A percentile compares a stretch with the other conserved stretches of the same genome.
Evolutionary conservation across 23 red algal genomes (phyloP).

Genomic region (Rhodosorus marinus): DNA sequence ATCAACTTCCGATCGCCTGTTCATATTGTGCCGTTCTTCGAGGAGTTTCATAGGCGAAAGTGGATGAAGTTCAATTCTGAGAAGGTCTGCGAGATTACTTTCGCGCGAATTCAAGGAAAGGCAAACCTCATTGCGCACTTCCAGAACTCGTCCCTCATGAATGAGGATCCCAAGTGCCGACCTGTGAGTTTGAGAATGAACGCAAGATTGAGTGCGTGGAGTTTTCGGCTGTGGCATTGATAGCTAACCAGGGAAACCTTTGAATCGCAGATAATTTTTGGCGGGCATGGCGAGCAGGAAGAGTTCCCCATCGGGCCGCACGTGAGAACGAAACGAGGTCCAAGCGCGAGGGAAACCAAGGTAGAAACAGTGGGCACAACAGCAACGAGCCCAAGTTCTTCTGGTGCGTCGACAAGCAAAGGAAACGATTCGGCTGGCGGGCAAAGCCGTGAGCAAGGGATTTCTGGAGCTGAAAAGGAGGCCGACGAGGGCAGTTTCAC

Average conservation of each 20-base stretch:
- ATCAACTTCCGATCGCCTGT: slow-evolving; percentile 66
- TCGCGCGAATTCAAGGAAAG: slow-evolving; percentile 76
- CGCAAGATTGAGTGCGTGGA: no score
- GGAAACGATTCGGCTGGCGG: no score
- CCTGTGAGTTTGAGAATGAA: slow-evolving; percentile 64
- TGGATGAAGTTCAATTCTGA: slow-evolving; percentile 89
- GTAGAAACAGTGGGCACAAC: no score
- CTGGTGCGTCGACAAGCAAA: no score
- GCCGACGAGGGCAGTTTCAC: no score
- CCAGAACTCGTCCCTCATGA: slow-evolving; percentile 62
- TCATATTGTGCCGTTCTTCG: slow-evolving; percentile 59
- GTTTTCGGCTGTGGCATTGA: no score
- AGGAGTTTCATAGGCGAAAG: slow-evolving; percentile 64
- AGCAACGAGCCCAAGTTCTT: no score
- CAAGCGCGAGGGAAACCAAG: slow-evolving; percentile 50
- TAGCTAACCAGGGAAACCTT: no score
- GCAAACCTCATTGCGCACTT: slow-evolving; percentile 71
- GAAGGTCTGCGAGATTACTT: slow-evolving; percentile 82
- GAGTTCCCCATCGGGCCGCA: slow-evolving; percentile 74
- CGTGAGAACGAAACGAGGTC: slow-evolving; percentile 66
- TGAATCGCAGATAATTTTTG: no score
- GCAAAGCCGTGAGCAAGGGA: no score
- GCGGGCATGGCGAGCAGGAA: slow-evolving; percentile 35
- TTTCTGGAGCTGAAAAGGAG: no score
- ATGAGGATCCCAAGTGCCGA: slow-evolving; percentile 78